Conservation (phyloP, 176 grass and related monocot genomes). For the Cymbopogon citratus region DNA sequence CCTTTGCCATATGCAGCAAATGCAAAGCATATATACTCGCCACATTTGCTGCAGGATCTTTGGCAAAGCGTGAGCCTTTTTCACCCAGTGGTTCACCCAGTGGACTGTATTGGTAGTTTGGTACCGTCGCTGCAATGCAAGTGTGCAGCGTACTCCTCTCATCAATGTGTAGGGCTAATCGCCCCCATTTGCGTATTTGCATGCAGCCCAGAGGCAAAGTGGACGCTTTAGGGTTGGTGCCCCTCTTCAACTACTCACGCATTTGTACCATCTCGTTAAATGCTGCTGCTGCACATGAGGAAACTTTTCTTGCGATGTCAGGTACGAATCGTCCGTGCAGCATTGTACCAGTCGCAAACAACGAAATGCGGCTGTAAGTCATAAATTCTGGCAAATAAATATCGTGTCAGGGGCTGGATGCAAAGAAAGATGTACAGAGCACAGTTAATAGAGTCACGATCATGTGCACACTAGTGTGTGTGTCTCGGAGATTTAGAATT, state of each 20-base stretch:
- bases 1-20: not conserved
- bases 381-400: conserved; percentile 8
- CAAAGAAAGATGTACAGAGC: not conserved
- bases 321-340: conserved; percentile 16
- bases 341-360: not conserved
- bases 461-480: not conserved
- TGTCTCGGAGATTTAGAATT: not conserved
- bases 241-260: conserved; percentile 32
- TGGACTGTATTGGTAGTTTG: not conserved
- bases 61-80: not conserved
- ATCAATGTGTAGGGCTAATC: conserved; percentile 37
- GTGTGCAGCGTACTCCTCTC: conserved; percentile 30
- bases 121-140: conserved; percentile 1
- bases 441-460: not conserved
- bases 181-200: conserved; percentile 3
- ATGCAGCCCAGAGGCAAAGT: conserved; percentile 26
- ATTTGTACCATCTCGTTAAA: conserved; percentile 39
- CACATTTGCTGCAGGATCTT: conserved; percentile 6
- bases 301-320: conserved; percentile 25
- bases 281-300: conserved; percentile 45
- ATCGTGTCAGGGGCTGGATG: not conserved
- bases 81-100: not conserved
- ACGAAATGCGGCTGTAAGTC: conserved; percentile 20
- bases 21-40: not conserved
- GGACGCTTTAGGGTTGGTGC: conserved; percentile 29